A percentile compares a stretch with the other conserved stretches of the same genome.
Conservation (phyloP, 2,329 filamentous ascomycete species). For the Microcera coccophila region DNA sequence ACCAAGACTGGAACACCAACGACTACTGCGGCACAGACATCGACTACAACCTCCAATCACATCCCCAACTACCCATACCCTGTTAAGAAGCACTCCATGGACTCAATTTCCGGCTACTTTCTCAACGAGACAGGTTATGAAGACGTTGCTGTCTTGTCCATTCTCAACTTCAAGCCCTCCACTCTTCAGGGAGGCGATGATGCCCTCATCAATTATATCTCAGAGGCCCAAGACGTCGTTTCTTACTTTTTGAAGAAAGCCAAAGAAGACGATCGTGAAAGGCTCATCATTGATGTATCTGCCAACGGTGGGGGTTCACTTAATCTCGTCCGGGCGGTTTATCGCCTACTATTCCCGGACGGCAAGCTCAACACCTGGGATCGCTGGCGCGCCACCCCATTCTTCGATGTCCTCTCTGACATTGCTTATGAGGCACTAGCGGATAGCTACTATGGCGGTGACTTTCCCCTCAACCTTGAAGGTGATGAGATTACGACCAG, state of each 20-base stretch:
- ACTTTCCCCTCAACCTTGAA: constrained; percentile 12
- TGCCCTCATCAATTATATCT: constrained; percentile 10
- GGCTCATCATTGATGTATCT: constrained; percentile 24
- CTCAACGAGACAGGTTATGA: constrained; percentile 16
- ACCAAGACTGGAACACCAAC: background rate
- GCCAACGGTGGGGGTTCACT: constrained; percentile 22
- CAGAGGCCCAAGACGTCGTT: constrained; percentile 16
- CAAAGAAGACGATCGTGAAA: constrained; percentile 17
- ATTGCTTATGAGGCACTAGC: constrained; percentile 17
- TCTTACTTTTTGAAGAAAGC: constrained; percentile 16
- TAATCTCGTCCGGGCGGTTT: constrained; percentile 14
- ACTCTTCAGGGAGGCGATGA: constrained; percentile 1
- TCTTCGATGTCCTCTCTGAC: constrained; percentile 13
- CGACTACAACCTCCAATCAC: background rate
- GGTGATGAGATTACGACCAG: constrained; percentile 14
- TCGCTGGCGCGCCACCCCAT: constrained; percentile 20
- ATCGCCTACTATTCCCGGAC: constrained; percentile 20
- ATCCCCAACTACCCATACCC: constrained; percentile 15
- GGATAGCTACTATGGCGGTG: constrained; percentile 5
- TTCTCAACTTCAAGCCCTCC: constrained; percentile 22
- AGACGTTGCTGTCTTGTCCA: constrained; percentile 22
- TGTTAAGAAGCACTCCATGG: constrained; percentile 12
- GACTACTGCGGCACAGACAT: background rate
- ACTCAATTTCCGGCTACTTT: constrained; percentile 17
- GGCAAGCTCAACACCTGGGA: constrained; percentile 18